A percentile compares a stretch with the other conserved stretches of the same genome.
Evolutionary conservation across 2,329 filamentous ascomycete genomes (phyloP).

Genomic region (Pseudogymnoascus sp.): DNA sequence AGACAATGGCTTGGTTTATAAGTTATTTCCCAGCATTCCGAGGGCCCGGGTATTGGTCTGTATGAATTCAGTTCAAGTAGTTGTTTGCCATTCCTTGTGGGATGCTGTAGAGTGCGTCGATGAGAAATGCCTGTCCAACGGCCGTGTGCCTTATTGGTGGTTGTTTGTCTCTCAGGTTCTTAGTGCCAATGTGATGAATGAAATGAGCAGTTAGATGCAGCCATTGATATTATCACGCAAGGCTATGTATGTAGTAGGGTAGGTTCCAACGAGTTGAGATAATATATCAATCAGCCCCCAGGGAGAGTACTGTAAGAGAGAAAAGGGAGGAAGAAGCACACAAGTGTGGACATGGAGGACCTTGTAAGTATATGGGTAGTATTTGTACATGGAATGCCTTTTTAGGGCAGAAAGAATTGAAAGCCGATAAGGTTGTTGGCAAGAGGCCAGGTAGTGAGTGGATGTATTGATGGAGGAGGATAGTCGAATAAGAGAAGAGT

Average conservation of each 20-base stretch:
- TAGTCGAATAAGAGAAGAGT: not conserved
- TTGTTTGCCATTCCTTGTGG: conserved; percentile 28
- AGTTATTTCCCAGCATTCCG: conserved; percentile 28
- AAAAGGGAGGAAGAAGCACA: not conserved
- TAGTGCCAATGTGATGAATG: conserved; percentile 9
- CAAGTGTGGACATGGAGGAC: not conserved
- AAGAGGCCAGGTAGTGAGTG: conserved; percentile 8
- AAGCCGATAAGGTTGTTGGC: conserved; percentile 7
- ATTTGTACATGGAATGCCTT: not conserved
- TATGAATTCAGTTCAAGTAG: conserved; percentile 26
- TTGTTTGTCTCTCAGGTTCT: conserved; percentile 1
- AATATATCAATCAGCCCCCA: conserved; percentile 5
- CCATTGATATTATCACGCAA: conserved; percentile 13
- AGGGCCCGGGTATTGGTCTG: conserved; percentile 24
- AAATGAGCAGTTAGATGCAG: conserved; percentile 7
- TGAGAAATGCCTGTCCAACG: conserved; percentile 8
- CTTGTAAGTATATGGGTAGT: conserved; percentile 6
- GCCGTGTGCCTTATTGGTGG: conserved; percentile 9
- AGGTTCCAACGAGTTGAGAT: conserved; percentile 1
- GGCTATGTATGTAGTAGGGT: conserved; percentile 3
- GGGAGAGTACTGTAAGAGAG: not conserved
- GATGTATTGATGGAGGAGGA: not conserved
- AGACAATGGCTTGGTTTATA: conserved; percentile 25
- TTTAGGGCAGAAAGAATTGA: conserved; percentile 9
- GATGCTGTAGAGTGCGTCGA: conserved; percentile 19